Conservation (phyloP, 78 protist genomes). For the Dictyostelium purpureum region DNA sequence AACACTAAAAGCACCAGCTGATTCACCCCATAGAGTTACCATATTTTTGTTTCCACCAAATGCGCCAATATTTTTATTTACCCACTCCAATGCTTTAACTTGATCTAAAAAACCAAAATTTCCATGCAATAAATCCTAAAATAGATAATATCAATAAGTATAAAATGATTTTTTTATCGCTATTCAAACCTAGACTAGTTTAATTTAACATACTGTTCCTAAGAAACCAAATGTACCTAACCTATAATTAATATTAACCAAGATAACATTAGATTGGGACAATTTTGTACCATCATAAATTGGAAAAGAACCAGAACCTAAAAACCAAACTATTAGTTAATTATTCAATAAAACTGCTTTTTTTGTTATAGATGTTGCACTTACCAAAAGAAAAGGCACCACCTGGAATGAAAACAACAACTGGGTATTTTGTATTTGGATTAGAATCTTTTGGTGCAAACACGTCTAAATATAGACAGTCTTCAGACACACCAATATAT, state of each 20-base stretch:
- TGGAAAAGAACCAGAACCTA: constrained; percentile 23
- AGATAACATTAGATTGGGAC: constrained; percentile 23
- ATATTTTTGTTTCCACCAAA: constrained; percentile 85
- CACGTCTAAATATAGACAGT: constrained; percentile 74
- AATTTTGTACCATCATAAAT: constrained; percentile 1
- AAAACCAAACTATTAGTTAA: neutral
- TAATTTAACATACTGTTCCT: neutral
- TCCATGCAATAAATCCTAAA: constrained; percentile 33
- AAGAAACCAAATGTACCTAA: constrained; percentile 53
- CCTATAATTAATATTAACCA: constrained; percentile 63
- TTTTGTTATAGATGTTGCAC: neutral
- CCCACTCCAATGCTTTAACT: constrained; percentile 83
- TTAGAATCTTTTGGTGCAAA: constrained; percentile 7
- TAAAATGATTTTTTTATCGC: too few species aligned
- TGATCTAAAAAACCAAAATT: constrained; percentile 89
- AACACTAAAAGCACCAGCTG: constrained; percentile 20
- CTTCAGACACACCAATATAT: too few species aligned
- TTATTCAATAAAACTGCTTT: neutral
- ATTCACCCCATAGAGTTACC: constrained; percentile 35
- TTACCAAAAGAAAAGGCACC: neutral
- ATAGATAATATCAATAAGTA: neutral
- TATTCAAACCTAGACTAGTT: too few species aligned
- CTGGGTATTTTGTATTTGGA: neutral
- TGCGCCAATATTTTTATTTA: constrained; percentile 69
- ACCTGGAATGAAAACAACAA: constrained; percentile 1